Conservation (phyloP, 2,329 filamentous ascomycete species). For the Clarireedia hainanense region DNA sequence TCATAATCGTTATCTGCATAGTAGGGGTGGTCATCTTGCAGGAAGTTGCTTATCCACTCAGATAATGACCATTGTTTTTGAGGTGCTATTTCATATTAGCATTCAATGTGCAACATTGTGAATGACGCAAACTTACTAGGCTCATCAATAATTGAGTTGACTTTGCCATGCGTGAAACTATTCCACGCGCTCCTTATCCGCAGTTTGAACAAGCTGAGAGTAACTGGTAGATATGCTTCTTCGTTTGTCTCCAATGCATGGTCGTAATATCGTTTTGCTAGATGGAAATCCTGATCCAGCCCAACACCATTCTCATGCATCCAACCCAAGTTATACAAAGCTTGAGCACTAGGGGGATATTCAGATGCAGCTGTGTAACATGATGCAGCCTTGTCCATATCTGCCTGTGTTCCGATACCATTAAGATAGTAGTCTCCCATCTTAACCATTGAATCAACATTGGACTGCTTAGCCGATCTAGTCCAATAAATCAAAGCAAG, state of each 20-base stretch:
- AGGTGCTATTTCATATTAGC: conserved; percentile 50
- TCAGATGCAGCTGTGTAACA: conserved; percentile 93
- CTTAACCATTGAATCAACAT: conserved; percentile 90
- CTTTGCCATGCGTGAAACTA: conserved; percentile 76
- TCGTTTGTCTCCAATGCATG: conserved; percentile 83
- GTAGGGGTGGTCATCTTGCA: conserved; percentile 54
- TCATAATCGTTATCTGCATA: conserved; percentile 50
- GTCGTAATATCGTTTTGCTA: conserved; percentile 95
- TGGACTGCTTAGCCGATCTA: conserved; percentile 83
- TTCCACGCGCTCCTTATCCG: conserved; percentile 89
- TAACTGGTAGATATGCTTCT: conserved; percentile 90
- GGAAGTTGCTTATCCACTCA: conserved; percentile 83
- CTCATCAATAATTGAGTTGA: conserved; percentile 89
- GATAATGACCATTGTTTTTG: conserved; percentile 68
- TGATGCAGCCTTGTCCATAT: conserved; percentile 79
- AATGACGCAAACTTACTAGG: conserved; percentile 53
- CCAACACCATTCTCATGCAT: conserved; percentile 98
- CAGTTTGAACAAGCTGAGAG: conserved; percentile 78
- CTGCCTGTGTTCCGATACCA: conserved; percentile 64
- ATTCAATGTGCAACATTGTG: conserved; percentile 3
- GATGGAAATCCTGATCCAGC: conserved; percentile 89
- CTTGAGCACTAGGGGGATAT: conserved; percentile 85
- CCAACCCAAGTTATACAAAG: conserved; percentile 95
- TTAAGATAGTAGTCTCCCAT: conserved; percentile 96
- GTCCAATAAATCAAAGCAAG: conserved; percentile 79